These are phyloP conservation scores for Ophiostoma ips DNA, from an alignment of 2,329 filamentous ascomycete species.

Conservation along the genomic window DNA sequence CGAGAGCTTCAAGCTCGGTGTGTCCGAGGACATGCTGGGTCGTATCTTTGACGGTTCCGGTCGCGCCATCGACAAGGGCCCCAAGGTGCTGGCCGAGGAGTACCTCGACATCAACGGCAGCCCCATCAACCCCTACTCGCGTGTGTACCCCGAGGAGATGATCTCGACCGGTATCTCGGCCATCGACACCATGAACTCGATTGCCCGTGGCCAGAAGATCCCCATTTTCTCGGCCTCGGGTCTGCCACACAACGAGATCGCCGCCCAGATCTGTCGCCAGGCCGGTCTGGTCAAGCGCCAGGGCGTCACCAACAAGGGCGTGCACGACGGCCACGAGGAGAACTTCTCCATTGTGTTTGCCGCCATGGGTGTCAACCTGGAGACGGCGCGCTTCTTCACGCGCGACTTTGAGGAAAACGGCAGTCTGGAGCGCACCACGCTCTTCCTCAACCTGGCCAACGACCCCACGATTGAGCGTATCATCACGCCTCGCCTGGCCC, in stretches of 20 bases:
- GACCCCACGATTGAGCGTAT: slow-evolving; percentile 99
- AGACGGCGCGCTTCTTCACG: slow-evolving; percentile 96
- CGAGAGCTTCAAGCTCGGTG: slow-evolving; percentile 93
- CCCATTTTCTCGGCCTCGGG: slow-evolving; percentile 97
- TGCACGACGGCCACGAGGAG: slow-evolving; percentile 93
- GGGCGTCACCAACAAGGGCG: slow-evolving; percentile 75
- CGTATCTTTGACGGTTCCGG: slow-evolving; percentile 98
- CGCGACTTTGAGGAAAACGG: slow-evolving; percentile 98
- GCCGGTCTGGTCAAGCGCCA: slow-evolving; percentile 74
- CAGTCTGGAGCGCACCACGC: slow-evolving; percentile 88
- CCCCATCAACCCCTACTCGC: slow-evolving; percentile 95
- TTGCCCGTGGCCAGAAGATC: slow-evolving; percentile 98
- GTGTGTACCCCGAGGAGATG: slow-evolving; percentile 99
- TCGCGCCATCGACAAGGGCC: slow-evolving; percentile 95
- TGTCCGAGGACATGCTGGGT: slow-evolving; percentile 98
- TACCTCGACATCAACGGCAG: slow-evolving; percentile 98
- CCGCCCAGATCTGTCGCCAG: slow-evolving; percentile 96
- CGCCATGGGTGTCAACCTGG: slow-evolving; percentile 99
- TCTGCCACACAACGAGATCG: slow-evolving; percentile 99
- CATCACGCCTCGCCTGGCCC: slow-evolving; percentile 92
- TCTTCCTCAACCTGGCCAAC: slow-evolving; percentile 98
- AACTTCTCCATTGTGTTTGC: slow-evolving; percentile 99
- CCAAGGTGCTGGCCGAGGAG: slow-evolving; percentile 94
- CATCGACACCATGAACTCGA: slow-evolving; percentile 96
- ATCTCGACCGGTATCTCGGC: slow-evolving; percentile 98